Percentiles rank a stretch among this genome's conserved stretches.
Conservation (phyloP, 768 basidiomycete genomes). For the Termitomyces sp. region DNA sequence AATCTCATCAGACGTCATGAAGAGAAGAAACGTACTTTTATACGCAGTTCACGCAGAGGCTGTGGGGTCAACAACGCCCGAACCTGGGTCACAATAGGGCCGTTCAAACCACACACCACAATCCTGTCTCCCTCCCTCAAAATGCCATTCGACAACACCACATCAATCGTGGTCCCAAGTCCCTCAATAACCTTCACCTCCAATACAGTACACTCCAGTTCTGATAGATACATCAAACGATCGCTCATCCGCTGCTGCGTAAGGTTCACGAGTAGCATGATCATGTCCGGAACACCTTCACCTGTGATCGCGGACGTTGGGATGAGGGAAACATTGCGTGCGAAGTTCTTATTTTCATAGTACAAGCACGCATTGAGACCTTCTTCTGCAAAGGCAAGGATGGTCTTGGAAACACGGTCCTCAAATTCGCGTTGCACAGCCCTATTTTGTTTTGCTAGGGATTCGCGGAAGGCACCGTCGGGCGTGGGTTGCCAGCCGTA, state of each 20-base stretch:
- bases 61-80: slow-evolving; percentile 94
- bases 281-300: slow-evolving; percentile 99
- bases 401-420: slow-evolving; percentile 78
- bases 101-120: slow-evolving; percentile 94
- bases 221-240: slow-evolving; percentile 73
- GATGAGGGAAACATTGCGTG: slow-evolving; percentile 90
- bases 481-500: slow-evolving; percentile 93
- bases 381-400: slow-evolving; percentile 95
- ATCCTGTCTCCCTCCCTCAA: slow-evolving; percentile 90
- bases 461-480: slow-evolving; percentile 76
- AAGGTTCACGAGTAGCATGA: slow-evolving; percentile 95
- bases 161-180: slow-evolving; percentile 95
- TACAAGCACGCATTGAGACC: slow-evolving; percentile 89
- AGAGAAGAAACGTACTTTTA: slow-evolving; percentile 60
- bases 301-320: slow-evolving; percentile 98
- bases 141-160: slow-evolving; percentile 90
- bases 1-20: slow-evolving; percentile 2
- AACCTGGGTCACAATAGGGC: slow-evolving; percentile 92
- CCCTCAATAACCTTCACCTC: slow-evolving; percentile 99
- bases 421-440: slow-evolving; percentile 90
- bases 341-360: slow-evolving; percentile 97
- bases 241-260: slow-evolving; percentile 99
- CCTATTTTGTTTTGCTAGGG: slow-evolving; percentile 73
- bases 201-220: slow-evolving; percentile 95
- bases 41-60: slow-evolving; percentile 88